Percentiles rank a stretch among this genome's conserved stretches.
Conservation (phyloP, 352 stramenopile species). For the Globisporangium carolinianum region DNA sequence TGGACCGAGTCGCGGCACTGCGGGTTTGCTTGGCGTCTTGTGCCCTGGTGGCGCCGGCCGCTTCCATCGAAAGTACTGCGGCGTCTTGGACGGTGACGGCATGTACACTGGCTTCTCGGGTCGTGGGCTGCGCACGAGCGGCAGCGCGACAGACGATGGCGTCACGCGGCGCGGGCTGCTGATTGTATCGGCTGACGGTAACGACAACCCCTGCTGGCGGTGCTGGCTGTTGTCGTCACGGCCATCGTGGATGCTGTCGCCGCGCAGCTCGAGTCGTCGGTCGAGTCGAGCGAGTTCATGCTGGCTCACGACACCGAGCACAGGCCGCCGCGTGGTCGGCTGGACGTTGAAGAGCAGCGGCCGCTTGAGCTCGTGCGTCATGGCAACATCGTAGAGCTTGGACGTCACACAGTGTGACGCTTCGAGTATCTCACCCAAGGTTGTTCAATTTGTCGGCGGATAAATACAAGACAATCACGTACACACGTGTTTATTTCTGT, state of each 20-base stretch:
- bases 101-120: slow-evolving; percentile 31
- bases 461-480: too few species aligned
- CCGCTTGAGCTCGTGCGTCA: slow-evolving; percentile 50
- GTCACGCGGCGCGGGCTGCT: slow-evolving; percentile 29
- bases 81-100: slow-evolving; percentile 34
- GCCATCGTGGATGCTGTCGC: slow-evolving; percentile 14
- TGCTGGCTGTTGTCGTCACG: slow-evolving; percentile 12
- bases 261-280: slow-evolving; percentile 11
- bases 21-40: slow-evolving; percentile 10
- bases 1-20: not conserved
- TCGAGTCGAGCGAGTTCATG: slow-evolving; percentile 35
- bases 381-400: slow-evolving; percentile 4
- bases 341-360: slow-evolving; percentile 51
- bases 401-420: too few species aligned
- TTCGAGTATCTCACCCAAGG: too few species aligned
- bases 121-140: slow-evolving; percentile 38
- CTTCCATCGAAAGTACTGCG: slow-evolving; percentile 65
- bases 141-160: slow-evolving; percentile 33
- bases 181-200: not conserved
- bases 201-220: slow-evolving; percentile 6
- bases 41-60: slow-evolving; percentile 11
- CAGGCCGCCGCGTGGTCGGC: slow-evolving; percentile 20
- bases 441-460: too few species aligned
- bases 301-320: slow-evolving; percentile 44
- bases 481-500: too few species aligned